Percentiles rank a stretch among this genome's conserved stretches.
Conservation (phyloP, 495 filamentous ascomycete species). For the Aspergillus asperescens region DNA sequence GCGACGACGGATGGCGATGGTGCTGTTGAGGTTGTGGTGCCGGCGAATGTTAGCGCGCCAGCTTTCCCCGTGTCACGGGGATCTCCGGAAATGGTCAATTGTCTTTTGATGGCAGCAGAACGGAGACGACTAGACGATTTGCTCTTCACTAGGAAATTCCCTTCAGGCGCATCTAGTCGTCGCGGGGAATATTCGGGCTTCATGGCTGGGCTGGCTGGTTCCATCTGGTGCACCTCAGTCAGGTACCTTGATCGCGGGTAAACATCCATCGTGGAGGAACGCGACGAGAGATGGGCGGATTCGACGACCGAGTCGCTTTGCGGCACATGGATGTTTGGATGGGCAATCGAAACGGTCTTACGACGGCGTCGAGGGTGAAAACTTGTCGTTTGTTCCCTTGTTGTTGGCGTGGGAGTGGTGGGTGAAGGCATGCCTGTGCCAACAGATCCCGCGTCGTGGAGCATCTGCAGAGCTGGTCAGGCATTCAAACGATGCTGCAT, state of each 20-base stretch:
- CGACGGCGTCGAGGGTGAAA: slow-evolving; percentile 14
- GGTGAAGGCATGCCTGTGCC: slow-evolving; percentile 10
- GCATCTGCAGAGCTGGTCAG: slow-evolving; percentile 25
- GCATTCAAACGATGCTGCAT: slow-evolving; percentile 21
- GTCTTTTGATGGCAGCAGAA: slow-evolving; percentile 8
- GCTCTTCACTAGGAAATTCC: not conserved
- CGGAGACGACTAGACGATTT: not conserved
- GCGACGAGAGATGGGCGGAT: slow-evolving; percentile 4
- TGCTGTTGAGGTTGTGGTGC: slow-evolving; percentile 12
- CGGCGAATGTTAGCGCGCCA: slow-evolving; percentile 25
- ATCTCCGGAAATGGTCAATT: slow-evolving; percentile 17
- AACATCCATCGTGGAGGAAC: slow-evolving; percentile 13
- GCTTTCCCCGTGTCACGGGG: slow-evolving; percentile 25
- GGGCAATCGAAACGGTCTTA: slow-evolving; percentile 21
- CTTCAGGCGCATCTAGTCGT: not conserved
- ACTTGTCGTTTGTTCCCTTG: slow-evolving; percentile 1
- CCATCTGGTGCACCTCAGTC: not conserved
- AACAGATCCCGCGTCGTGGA: slow-evolving; percentile 16
- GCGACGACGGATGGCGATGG: slow-evolving; percentile 1
- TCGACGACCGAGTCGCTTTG: slow-evolving; percentile 3
- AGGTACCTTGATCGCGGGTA: not conserved
- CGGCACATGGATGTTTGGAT: slow-evolving; percentile 16
- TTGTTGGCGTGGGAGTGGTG: slow-evolving; percentile 11
- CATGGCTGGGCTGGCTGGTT: not conserved
- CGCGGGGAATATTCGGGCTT: not conserved